phyloP scores from a whole-genome alignment of 768 basidiomycete genomes.

The Tylopilus plumbeoviolaceoides region DNA sequence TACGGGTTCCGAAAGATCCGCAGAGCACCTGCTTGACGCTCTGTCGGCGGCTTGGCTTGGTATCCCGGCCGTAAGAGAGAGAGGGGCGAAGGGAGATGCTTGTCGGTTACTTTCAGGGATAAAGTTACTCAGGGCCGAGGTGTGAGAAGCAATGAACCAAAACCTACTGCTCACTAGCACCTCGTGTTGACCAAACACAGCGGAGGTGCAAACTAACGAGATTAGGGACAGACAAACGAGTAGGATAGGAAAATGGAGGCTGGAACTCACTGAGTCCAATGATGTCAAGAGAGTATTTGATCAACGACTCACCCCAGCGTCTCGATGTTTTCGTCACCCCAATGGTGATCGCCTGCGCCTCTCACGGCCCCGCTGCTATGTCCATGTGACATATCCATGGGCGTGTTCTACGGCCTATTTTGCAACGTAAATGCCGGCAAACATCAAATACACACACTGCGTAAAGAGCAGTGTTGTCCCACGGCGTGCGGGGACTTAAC shows the following conservation, averaged over 20 bases:
- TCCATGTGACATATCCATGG: constrained; percentile 48
- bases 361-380: constrained; percentile 58
- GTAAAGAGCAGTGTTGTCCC: constrained; percentile 78
- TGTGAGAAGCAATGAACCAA: not conserved
- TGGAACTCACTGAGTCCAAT: constrained; percentile 14
- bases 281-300: too few relatives aligned
- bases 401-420: constrained; percentile 97
- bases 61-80: constrained; percentile 38
- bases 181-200: constrained; percentile 58
- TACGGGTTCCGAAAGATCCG: constrained; percentile 70
- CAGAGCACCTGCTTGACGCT: constrained; percentile 7
- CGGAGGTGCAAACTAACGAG: constrained; percentile 53
- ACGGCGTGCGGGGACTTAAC: constrained; percentile 56
- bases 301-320: constrained; percentile 36
- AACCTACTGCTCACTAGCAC: constrained; percentile 63
- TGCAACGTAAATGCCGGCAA: constrained; percentile 91
- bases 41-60: constrained; percentile 3
- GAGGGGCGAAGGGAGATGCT: constrained; percentile 53
- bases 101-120: constrained; percentile 48
- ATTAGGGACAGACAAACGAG: constrained; percentile 53
- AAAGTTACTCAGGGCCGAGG: constrained; percentile 2
- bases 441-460: constrained; percentile 91
- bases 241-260: constrained; percentile 66
- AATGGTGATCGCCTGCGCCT: constrained; percentile 51
- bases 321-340: constrained; percentile 49